Percentiles rank a stretch among this genome's conserved stretches.
Evolutionary conservation across 768 basidiomycete genomes (phyloP).

Genomic region (Cubamyces lactineus): DNA sequence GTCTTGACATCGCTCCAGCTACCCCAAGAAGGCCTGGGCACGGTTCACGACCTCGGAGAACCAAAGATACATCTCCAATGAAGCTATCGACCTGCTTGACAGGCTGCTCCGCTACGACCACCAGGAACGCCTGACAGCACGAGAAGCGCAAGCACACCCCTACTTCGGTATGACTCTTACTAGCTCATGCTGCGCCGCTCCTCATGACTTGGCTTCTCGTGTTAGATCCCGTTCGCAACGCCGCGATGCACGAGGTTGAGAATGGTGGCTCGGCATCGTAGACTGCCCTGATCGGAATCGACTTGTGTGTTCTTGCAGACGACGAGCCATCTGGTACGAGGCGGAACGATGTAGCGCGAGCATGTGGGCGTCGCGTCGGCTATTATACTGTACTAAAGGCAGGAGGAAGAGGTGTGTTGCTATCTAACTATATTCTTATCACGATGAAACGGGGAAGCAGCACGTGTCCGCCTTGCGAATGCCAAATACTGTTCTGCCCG

Average conservation of each 20-base stretch:
- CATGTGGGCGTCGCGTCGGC: slow-evolving; percentile 15
- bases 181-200: slow-evolving; percentile 11
- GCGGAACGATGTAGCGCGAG: slow-evolving; percentile 13
- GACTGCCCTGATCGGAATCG: slow-evolving; percentile 7
- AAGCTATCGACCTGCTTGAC: slow-evolving; percentile 95
- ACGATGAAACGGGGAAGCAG: slow-evolving; percentile 6
- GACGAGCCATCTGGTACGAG: slow-evolving; percentile 13
- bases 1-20: slow-evolving; percentile 47
- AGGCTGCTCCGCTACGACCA: slow-evolving; percentile 96
- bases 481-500: slow-evolving; percentile 6
- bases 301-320: slow-evolving; percentile 2
- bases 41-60: slow-evolving; percentile 95
- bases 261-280: slow-evolving; percentile 56
- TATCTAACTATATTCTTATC: slow-evolving; percentile 26
- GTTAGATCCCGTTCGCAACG: slow-evolving; percentile 70
- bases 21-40: slow-evolving; percentile 93
- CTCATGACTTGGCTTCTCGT: slow-evolving; percentile 23
- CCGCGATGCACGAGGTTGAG: slow-evolving; percentile 58
- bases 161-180: slow-evolving; percentile 73
- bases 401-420: slow-evolving; percentile 19
- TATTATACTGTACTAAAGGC: slow-evolving; percentile 17
- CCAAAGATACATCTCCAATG: slow-evolving; percentile 94
- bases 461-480: slow-evolving; percentile 12
- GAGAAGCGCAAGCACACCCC: slow-evolving; percentile 89
- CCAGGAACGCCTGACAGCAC: slow-evolving; percentile 93